Base-by-base conservation (phyloP, 176 grass and related monocot species). In the Pharus latifolius region DNA sequence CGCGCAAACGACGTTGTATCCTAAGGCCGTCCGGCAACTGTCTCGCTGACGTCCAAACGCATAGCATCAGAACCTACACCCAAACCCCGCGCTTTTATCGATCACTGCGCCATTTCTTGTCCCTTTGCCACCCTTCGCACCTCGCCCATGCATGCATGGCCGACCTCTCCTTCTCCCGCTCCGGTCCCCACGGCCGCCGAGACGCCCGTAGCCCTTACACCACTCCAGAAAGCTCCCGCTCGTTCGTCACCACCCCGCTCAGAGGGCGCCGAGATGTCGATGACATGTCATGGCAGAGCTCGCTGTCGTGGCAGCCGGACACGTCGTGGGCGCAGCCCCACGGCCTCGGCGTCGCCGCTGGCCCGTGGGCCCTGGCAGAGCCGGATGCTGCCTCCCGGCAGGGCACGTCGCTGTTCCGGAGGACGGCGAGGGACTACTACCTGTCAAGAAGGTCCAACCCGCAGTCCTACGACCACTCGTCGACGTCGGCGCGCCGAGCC, bases 251-350 rank as follows among this genome's bases (percentile, higher is more conserved):
- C 9, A 66, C 17, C 38, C 59, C 51, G 2, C 37, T 50, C 1
- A 10, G 31, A 0, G n/a, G 62, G 1, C 67, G 61, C 24, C 38
- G 37, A 1, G 26, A 23, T 14, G 17, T 3, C 23, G 83, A 84
- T n/a, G 83, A 91, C 80, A 51, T 57, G 32, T 91, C 88, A 0
- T 91, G 88, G 88, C 83, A 91, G 71, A 80, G 71, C 41, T 91
- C 88, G 6, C 76, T 69, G 5, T 83, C 88, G 1, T 91, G 88
- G 88, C 80, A 80, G 72, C 67, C 80, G 7, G 83, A 87, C 38
- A 75, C 83, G 17, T 77, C 65, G 3, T 81, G 75, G 52, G 83
- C 71, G 34, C 80, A 91, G 48, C 76, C 80, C 3, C 77, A 79
- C 12, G 88, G 88, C 5, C 80, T 91, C n/a, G 88, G 83, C 6